phyloP scores from a whole-genome alignment of 2,329 filamentous ascomycete genomes.

The Byssochlamys sp. region DNA sequence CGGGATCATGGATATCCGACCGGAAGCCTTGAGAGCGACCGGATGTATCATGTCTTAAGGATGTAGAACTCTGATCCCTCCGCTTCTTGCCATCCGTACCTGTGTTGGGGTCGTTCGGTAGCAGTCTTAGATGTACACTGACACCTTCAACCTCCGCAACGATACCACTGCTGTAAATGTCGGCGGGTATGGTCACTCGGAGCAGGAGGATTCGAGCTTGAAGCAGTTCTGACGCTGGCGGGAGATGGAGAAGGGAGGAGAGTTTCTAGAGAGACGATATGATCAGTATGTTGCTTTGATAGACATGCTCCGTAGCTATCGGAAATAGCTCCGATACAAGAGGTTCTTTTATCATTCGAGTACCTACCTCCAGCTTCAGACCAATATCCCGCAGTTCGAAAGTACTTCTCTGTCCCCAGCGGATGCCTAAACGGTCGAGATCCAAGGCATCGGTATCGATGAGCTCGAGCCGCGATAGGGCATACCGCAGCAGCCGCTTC shows the following conservation, averaged over 20 bases:
- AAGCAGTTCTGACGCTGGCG: constrained; percentile 58
- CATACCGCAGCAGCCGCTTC: constrained; percentile 80
- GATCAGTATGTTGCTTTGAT: background rate
- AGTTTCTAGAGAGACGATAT: constrained; percentile 56
- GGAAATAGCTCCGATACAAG: background rate
- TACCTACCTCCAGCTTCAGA: constrained; percentile 61
- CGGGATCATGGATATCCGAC: constrained; percentile 14
- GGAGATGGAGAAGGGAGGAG: constrained; percentile 62
- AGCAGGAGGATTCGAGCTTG: constrained; percentile 67
- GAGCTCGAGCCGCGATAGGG: constrained; percentile 69
- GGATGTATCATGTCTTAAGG: constrained; percentile 6
- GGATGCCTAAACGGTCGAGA: constrained; percentile 74
- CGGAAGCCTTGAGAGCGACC: constrained; percentile 1
- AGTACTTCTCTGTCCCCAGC: constrained; percentile 68
- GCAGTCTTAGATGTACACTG: constrained; percentile 56
- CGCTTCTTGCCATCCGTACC: background rate
- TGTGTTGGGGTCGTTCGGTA: constrained; percentile 26
- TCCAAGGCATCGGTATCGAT: constrained; percentile 81
- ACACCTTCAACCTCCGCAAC: constrained; percentile 72
- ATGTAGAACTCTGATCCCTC: background rate
- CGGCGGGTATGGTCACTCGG: constrained; percentile 73
- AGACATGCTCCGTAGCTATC: background rate
- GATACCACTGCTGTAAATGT: constrained; percentile 79
- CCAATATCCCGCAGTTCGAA: constrained; percentile 82
- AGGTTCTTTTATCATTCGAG: background rate